These are phyloP conservation scores for Aureobasidium sp. DNA, from an alignment of 2,329 filamentous ascomycete species.

Conservation along the genomic window DNA sequence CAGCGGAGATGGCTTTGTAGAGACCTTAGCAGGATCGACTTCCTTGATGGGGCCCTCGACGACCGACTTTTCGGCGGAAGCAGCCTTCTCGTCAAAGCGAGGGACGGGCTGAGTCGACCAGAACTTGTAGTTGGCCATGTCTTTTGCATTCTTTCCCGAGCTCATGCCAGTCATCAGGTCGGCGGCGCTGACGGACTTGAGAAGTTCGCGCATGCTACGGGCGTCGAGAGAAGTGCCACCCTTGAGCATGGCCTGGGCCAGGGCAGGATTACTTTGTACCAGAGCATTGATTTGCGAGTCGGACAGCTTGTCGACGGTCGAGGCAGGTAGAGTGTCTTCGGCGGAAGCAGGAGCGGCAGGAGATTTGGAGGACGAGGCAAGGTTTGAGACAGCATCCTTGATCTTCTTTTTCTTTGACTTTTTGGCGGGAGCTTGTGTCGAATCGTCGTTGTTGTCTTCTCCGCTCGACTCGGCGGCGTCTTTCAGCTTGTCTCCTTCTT, in stretches of 20 bases:
- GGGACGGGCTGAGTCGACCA: constrained; percentile 97
- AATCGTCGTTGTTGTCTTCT: background rate
- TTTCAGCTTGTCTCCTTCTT: constrained; percentile 23
- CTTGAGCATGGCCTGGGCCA: constrained; percentile 14
- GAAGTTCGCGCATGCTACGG: constrained; percentile 35
- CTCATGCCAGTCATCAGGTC: constrained; percentile 71
- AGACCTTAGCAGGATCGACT: constrained; percentile 69
- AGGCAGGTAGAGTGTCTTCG: constrained; percentile 14
- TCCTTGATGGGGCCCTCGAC: constrained; percentile 79
- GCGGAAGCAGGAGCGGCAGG: constrained; percentile 16
- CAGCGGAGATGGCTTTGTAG: constrained; percentile 68
- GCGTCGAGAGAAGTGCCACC: background rate
- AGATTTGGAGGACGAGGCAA: constrained; percentile 14
- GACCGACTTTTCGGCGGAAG: constrained; percentile 42
- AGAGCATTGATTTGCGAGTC: constrained; percentile 16
- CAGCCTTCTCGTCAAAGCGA: constrained; percentile 57
- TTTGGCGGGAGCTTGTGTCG: constrained; percentile 44
- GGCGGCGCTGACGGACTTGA: constrained; percentile 58
- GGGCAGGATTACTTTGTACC: constrained; percentile 16
- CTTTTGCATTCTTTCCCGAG: constrained; percentile 82
- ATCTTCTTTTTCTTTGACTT: constrained; percentile 55
- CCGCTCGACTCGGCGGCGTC: background rate
- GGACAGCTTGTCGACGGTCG: constrained; percentile 13
- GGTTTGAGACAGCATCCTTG: constrained; percentile 27
- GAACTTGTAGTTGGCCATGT: constrained; percentile 97